phyloP scores from a whole-genome alignment of 495 filamentous ascomycete species.

The Monascus purpureus region DNA sequence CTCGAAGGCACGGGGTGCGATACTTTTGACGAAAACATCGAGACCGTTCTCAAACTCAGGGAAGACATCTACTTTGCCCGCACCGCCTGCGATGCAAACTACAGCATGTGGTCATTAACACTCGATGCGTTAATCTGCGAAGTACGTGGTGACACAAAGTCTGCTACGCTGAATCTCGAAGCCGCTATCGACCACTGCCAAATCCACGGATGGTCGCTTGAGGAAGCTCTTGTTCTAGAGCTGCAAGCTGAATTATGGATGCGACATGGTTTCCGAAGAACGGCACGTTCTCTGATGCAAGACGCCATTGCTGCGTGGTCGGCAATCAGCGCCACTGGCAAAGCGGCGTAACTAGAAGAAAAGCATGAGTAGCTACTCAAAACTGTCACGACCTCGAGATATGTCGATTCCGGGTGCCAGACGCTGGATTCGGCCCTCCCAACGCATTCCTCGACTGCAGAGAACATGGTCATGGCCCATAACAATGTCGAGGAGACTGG shows the following conservation, averaged over 20 bases:
- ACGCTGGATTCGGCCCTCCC: slow-evolving; percentile 41
- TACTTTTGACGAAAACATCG: slow-evolving; percentile 38
- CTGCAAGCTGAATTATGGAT: slow-evolving; percentile 58
- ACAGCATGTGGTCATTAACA: slow-evolving; percentile 59
- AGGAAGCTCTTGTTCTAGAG: slow-evolving; percentile 71
- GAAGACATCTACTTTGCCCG: slow-evolving; percentile 55
- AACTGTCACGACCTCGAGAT: slow-evolving; percentile 45
- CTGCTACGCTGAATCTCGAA: slow-evolving; percentile 55
- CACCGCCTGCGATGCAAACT: slow-evolving; percentile 60
- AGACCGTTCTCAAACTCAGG: slow-evolving; percentile 42
- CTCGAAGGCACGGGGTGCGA: slow-evolving; percentile 37
- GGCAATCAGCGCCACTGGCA: slow-evolving; percentile 58
- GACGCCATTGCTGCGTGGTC: slow-evolving; percentile 64
- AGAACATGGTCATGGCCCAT: slow-evolving; percentile 22
- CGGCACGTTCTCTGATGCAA: slow-evolving; percentile 55
- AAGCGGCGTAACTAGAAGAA: slow-evolving; percentile 53
- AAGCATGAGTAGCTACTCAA: slow-evolving; percentile 61
- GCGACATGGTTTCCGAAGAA: slow-evolving; percentile 53
- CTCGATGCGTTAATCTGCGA: slow-evolving; percentile 63
- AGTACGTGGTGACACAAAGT: slow-evolving; percentile 44
- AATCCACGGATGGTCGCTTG: slow-evolving; percentile 60
- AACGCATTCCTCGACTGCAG: slow-evolving; percentile 42
- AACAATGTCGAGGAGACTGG: slow-evolving; percentile 44
- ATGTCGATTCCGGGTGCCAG: slow-evolving; percentile 58
- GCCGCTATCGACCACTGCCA: slow-evolving; percentile 66